Evolutionary conservation across 306 rosid genomes (phyloP).

Genomic region (Myrica gale): DNA sequence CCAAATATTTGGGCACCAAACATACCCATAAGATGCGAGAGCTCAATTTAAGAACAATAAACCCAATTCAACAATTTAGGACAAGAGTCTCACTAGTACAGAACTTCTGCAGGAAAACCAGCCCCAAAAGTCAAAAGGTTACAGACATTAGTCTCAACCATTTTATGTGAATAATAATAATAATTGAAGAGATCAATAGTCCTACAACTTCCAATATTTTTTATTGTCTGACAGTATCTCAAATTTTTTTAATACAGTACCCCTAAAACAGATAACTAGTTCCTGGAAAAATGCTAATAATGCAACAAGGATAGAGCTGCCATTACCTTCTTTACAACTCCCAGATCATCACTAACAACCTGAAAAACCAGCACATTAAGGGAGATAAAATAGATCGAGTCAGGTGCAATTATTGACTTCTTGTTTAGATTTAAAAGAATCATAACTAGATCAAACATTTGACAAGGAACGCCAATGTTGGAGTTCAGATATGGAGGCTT

Average conservation of each 20-base stretch:
- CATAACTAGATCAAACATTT: not conserved
- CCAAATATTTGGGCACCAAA: too few relatives aligned
- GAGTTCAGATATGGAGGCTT: not conserved
- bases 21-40: too few relatives aligned
- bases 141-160: not conserved
- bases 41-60: not conserved
- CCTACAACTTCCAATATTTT: not conserved
- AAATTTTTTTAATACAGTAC: constrained; percentile 14
- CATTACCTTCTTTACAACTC: constrained; percentile 79
- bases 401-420: not conserved
- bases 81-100: not conserved
- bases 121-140: not conserved
- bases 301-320: constrained; percentile 17
- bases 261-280: constrained; percentile 18
- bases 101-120: not conserved
- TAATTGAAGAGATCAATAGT: not conserved
- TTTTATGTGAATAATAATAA: not conserved
- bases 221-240: not conserved
- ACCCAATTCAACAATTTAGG: not conserved
- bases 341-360: constrained; percentile 88
- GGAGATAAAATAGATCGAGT: constrained; percentile 22
- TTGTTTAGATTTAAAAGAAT: not conserved
- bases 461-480: not conserved
- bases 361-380: constrained; percentile 38
- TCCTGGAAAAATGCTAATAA: constrained; percentile 4